Evolutionary conservation across 176 grass and related monocot species (phyloP).

Genomic region (Raddia distichophylla): DNA sequence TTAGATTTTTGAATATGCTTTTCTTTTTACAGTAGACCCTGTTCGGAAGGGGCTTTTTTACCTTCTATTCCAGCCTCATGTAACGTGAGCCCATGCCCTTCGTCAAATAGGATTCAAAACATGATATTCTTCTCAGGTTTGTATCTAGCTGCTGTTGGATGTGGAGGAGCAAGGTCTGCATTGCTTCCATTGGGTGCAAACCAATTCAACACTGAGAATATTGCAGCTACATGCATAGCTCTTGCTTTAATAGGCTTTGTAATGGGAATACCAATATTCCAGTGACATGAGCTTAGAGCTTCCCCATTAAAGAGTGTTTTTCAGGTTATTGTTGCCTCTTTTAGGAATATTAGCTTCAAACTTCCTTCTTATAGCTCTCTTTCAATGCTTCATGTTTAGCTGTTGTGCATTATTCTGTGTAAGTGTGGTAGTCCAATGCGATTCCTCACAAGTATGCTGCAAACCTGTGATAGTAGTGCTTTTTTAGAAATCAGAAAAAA

Average conservation of each 20-base stretch:
- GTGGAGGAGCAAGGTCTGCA: conserved; percentile 58
- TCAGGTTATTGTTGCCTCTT: conserved; percentile 55
- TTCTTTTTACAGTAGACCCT: too few relatives aligned
- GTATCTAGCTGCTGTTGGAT: conserved; percentile 69
- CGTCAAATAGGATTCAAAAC: conserved; percentile 38
- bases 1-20: too few relatives aligned
- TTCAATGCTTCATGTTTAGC: too few relatives aligned
- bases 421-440: too few relatives aligned
- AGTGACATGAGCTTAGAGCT: conserved; percentile 30
- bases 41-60: conserved; percentile 48
- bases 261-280: conserved; percentile 49
- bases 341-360: conserved; percentile 37
- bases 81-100: conserved; percentile 18
- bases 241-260: conserved; percentile 52
- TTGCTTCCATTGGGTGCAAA: conserved; percentile 73
- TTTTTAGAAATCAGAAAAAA: too few relatives aligned
- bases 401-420: too few relatives aligned
- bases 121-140: conserved; percentile 58
- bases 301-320: conserved; percentile 57
- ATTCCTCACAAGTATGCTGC: too few relatives aligned
- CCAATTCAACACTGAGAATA: conserved; percentile 47
- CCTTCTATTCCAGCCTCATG: conserved; percentile 40
- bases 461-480: too few relatives aligned
- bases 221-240: conserved; percentile 48
- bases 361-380: too few relatives aligned